These are phyloP conservation scores for Telfairia occidentalis DNA, from an alignment of 331 rosid genomes.

Conservation along the genomic window DNA sequence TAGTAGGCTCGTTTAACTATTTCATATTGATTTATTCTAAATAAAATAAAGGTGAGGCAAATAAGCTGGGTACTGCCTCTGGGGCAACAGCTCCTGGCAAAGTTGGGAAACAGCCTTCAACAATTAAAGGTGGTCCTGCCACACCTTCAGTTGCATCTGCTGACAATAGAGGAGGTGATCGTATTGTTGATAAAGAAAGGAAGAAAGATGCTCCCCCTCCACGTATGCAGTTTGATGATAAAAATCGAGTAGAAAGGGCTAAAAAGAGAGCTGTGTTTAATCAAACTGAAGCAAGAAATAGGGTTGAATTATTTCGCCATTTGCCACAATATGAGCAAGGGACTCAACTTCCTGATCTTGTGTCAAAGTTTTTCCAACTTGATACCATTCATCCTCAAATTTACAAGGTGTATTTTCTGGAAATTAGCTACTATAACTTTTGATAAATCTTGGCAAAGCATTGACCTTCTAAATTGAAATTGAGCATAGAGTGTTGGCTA, in stretches of 20 bases:
- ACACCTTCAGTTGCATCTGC: constrained; percentile 41
- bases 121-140: constrained; percentile 13
- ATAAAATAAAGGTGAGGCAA: constrained; percentile 24
- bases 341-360: constrained; percentile 90
- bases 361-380: constrained; percentile 70
- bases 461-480: background rate
- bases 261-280: constrained; percentile 80
- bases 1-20: background rate
- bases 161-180: constrained; percentile 72
- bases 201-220: constrained; percentile 96
- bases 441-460: background rate
- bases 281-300: constrained; percentile 86
- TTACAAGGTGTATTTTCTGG: constrained; percentile 50
- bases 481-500: background rate
- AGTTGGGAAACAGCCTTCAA: constrained; percentile 40
- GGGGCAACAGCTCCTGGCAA: constrained; percentile 25
- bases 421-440: background rate
- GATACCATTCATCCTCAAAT: constrained; percentile 79
- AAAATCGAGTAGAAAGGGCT: constrained; percentile 79
- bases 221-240: constrained; percentile 93
- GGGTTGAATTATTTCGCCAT: constrained; percentile 95
- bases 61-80: constrained; percentile 24
- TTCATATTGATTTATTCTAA: background rate
- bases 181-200: constrained; percentile 62
- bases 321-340: constrained; percentile 97